These are phyloP conservation scores for Abelmoschus esculentus DNA, from an alignment of 345 rosid genomes.

Conservation along the genomic window DNA sequence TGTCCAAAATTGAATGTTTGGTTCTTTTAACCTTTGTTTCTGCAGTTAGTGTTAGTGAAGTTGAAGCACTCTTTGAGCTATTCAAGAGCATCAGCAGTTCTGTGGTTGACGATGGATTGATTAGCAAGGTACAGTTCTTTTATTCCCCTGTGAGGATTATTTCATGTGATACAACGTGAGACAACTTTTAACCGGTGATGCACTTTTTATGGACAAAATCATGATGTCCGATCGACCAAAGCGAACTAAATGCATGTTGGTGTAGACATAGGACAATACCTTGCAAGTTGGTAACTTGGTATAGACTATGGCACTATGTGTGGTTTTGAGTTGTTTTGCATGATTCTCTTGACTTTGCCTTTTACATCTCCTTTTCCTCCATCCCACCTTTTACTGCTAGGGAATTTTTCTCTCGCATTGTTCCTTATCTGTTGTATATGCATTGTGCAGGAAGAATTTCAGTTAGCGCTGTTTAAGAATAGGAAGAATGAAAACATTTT, in stretches of 20 bases:
- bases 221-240: background rate
- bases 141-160: background rate
- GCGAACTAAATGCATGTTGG: background rate
- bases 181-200: too few relatives aligned
- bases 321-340: conserved; percentile 2
- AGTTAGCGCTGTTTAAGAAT: conserved; percentile 87
- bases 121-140: conserved; percentile 62
- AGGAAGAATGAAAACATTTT: conserved; percentile 86
- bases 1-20: background rate
- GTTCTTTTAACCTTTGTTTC: conserved; percentile 13
- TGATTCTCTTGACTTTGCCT: background rate
- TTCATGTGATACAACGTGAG: background rate
- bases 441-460: conserved; percentile 80
- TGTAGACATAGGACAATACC: background rate
- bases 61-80: conserved; percentile 95
- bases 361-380: background rate
- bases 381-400: too few relatives aligned
- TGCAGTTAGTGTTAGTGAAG: conserved; percentile 98
- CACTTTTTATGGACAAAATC: background rate
- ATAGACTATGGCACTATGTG: background rate
- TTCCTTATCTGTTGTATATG: conserved; percentile 16
- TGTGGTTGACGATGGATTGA: conserved; percentile 91
- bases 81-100: conserved; percentile 98
- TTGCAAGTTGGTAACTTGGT: background rate
- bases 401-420: too few relatives aligned